phyloP scores from a whole-genome alignment of 2,329 filamentous ascomycete species.

The Penicillium janthinellum region DNA sequence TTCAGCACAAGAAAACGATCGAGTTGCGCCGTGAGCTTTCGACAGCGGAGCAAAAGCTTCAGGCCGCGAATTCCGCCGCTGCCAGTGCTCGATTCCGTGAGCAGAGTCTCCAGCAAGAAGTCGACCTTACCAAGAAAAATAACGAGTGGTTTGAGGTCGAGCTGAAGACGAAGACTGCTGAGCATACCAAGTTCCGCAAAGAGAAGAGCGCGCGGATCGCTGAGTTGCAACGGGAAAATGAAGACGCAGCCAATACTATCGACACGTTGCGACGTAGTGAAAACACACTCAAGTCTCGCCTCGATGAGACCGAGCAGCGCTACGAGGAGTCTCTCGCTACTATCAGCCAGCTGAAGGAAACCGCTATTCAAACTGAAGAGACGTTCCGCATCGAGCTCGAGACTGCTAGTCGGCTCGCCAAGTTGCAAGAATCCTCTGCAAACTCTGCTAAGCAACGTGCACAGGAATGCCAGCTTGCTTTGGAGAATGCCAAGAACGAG shows the following conservation, averaged over 20 bases:
- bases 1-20: slow-evolving; percentile 85
- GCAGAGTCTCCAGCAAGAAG: slow-evolving; percentile 84
- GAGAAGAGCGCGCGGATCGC: slow-evolving; percentile 90
- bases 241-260: slow-evolving; percentile 76
- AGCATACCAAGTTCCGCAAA: slow-evolving; percentile 87
- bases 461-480: slow-evolving; percentile 57
- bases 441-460: slow-evolving; percentile 62
- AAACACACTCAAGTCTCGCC: slow-evolving; percentile 73
- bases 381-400: slow-evolving; percentile 86
- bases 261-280: slow-evolving; percentile 80
- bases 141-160: slow-evolving; percentile 93
- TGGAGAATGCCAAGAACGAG: slow-evolving; percentile 63
- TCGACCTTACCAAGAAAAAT: slow-evolving; percentile 84
- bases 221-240: slow-evolving; percentile 83
- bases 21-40: slow-evolving; percentile 82
- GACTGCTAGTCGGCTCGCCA: slow-evolving; percentile 75
- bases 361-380: slow-evolving; percentile 78
- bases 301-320: slow-evolving; percentile 83
- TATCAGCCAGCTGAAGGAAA: slow-evolving; percentile 83
- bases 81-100: slow-evolving; percentile 87
- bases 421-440: slow-evolving; percentile 64
- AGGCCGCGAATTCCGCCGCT: slow-evolving; percentile 76
- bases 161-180: slow-evolving; percentile 83
- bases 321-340: slow-evolving; percentile 80
- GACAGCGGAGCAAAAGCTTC: slow-evolving; percentile 77